These are phyloP conservation scores for Iberis pinnata DNA, from an alignment of 345 rosid species.

Conservation along the genomic window DNA sequence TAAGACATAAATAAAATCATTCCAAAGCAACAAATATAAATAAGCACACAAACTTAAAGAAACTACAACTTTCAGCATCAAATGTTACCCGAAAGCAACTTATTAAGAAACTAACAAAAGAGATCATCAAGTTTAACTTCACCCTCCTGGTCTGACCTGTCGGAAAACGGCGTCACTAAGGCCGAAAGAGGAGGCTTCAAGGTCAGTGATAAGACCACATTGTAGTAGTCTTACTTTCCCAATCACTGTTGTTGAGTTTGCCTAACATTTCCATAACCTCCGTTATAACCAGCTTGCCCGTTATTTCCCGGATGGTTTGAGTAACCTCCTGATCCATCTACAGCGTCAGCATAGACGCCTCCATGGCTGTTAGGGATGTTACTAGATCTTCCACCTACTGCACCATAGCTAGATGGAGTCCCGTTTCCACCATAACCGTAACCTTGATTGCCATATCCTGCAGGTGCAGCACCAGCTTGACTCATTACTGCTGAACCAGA, in stretches of 20 bases:
- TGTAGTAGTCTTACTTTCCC: conserved; percentile 14
- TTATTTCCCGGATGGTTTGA: conserved; percentile 62
- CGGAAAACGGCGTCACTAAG: too few relatives aligned
- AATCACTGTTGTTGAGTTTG: conserved; percentile 80
- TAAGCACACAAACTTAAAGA: too few relatives aligned
- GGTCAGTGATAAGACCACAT: conserved; percentile 27
- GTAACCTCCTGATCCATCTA: conserved; percentile 68
- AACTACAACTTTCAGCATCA: too few relatives aligned
- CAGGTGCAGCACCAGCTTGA: conserved; percentile 52
- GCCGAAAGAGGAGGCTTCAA: too few relatives aligned
- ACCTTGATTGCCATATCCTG: conserved; percentile 71
- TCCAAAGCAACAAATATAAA: too few relatives aligned
- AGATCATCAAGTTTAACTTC: too few relatives aligned
- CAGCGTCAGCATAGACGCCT: conserved; percentile 57
- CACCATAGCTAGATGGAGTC: conserved; percentile 58
- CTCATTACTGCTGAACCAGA: conserved; percentile 44
- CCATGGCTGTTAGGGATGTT: conserved; percentile 44
- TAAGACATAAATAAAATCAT: too few relatives aligned
- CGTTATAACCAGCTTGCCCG: conserved; percentile 64
- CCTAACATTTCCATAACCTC: conserved; percentile 61
- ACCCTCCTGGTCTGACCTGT: too few relatives aligned
- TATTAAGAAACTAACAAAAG: too few relatives aligned
- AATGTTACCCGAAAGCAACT: too few relatives aligned
- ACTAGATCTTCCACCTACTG: conserved; percentile 71
- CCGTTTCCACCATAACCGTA: conserved; percentile 79